phyloP scores from a whole-genome alignment of 2,329 filamentous ascomycete species.

The Fusarium nanum region DNA sequence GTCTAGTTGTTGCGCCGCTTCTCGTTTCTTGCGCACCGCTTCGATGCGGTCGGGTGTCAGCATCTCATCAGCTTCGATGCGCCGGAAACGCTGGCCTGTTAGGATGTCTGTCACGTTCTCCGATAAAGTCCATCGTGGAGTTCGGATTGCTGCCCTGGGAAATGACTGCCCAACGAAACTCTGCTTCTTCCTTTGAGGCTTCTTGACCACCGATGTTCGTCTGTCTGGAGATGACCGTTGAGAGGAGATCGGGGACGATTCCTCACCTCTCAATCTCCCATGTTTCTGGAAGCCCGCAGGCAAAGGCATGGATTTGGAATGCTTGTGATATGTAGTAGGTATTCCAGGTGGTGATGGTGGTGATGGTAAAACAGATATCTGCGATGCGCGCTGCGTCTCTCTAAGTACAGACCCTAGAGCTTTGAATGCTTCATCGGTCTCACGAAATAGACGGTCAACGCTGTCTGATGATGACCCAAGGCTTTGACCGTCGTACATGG shows the following conservation, averaged over 20 bases:
- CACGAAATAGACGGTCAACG: constrained; percentile 59
- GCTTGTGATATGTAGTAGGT: constrained; percentile 24
- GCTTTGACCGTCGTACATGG: constrained; percentile 35
- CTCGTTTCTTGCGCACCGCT: constrained; percentile 55
- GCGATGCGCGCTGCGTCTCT: constrained; percentile 47
- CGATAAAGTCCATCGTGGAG: constrained; percentile 63
- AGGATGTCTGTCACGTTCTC: constrained; percentile 70
- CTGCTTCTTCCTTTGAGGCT: constrained; percentile 56
- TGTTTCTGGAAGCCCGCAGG: constrained; percentile 34
- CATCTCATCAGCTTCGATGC: constrained; percentile 69
- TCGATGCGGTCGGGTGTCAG: constrained; percentile 65
- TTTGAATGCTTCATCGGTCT: constrained; percentile 64
- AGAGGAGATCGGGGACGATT: constrained; percentile 19
- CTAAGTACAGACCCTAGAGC: constrained; percentile 57
- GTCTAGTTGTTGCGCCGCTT: constrained; percentile 43
- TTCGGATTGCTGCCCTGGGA: constrained; percentile 34
- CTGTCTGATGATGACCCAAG: constrained; percentile 50
- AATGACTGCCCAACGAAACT: constrained; percentile 19
- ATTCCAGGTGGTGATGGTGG: constrained; percentile 36
- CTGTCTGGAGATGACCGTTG: constrained; percentile 38
- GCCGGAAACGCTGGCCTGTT: constrained; percentile 64
- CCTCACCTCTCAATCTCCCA: constrained; percentile 26
- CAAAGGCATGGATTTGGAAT: constrained; percentile 43
- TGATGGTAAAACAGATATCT: constrained; percentile 24
- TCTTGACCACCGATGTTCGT: constrained; percentile 54